Conservation (phyloP, 352 stramenopile genomes). For the Phytophthora tubulina region DNA sequence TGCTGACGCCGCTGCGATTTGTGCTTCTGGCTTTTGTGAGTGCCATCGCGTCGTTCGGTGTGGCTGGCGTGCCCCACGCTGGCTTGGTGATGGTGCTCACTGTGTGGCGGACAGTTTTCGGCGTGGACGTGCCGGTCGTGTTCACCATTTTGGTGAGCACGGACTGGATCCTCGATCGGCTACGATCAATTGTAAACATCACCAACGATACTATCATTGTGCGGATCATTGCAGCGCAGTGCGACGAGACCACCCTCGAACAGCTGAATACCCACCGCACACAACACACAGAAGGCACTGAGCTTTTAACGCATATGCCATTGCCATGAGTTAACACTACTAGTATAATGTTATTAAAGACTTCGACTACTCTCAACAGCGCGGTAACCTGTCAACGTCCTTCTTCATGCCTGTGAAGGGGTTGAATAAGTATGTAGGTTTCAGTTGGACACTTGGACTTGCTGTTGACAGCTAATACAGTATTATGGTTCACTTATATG, state of each 20-base stretch:
- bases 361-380: too few relatives aligned
- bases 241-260: constrained; percentile 57
- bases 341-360: constrained; percentile 16
- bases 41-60: constrained; percentile 74
- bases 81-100: constrained; percentile 85
- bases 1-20: constrained; percentile 68
- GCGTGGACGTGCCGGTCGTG: constrained; percentile 57
- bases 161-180: constrained; percentile 81
- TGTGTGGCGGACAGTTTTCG: constrained; percentile 79
- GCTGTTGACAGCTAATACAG: constrained; percentile 11
- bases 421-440: too few relatives aligned
- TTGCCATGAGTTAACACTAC: constrained; percentile 25
- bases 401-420: too few relatives aligned
- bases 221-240: constrained; percentile 81
- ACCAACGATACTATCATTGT: constrained; percentile 86
- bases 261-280: constrained; percentile 29
- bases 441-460: neutral
- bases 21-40: constrained; percentile 73
- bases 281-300: constrained; percentile 42
- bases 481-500: constrained; percentile 13
- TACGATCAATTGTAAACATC: constrained; percentile 81
- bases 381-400: too few relatives aligned
- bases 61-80: constrained; percentile 77
- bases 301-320: constrained; percentile 34
- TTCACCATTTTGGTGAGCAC: constrained; percentile 78